Evolutionary conservation across 1,284 basidiomycete species (phyloP).

Genomic region (Ustilago lituana): DNA sequence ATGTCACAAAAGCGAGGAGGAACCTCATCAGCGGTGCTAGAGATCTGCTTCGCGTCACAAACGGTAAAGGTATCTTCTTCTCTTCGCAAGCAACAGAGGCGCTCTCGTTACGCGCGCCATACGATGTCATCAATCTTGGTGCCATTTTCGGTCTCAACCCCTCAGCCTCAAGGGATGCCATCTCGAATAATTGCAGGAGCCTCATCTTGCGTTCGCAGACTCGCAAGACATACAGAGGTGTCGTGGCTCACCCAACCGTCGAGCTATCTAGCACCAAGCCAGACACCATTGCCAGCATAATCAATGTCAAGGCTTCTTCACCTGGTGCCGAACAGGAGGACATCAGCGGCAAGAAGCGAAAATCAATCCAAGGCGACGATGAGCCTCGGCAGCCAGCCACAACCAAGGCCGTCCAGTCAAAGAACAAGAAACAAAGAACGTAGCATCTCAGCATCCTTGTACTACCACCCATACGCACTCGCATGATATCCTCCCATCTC

Average conservation of each 20-base stretch:
- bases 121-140: slow-evolving; percentile 64
- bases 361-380: not conserved
- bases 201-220: slow-evolving; percentile 55
- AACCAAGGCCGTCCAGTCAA: not conserved
- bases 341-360: slow-evolving; percentile 15
- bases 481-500: no score
- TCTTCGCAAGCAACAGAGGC: slow-evolving; percentile 52
- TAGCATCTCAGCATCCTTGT: slow-evolving; percentile 1
- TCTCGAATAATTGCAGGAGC: slow-evolving; percentile 49
- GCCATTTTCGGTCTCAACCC: slow-evolving; percentile 58
- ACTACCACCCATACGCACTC: no score
- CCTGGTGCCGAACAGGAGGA: not conserved
- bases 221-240: slow-evolving; percentile 53
- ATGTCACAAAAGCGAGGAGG: slow-evolving; percentile 39
- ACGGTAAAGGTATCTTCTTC: slow-evolving; percentile 63
- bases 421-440: slow-evolving; percentile 23
- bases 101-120: slow-evolving; percentile 55
- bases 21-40: slow-evolving; percentile 61
- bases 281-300: not conserved
- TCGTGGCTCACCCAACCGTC: slow-evolving; percentile 38
- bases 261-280: not conserved
- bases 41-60: slow-evolving; percentile 62
- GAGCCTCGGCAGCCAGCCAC: not conserved
- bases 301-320: not conserved
- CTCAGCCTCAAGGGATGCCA: slow-evolving; percentile 53